These are phyloP conservation scores for Beverwykella pulmonaria DNA, from an alignment of 495 filamentous ascomycete species.

Conservation along the genomic window DNA sequence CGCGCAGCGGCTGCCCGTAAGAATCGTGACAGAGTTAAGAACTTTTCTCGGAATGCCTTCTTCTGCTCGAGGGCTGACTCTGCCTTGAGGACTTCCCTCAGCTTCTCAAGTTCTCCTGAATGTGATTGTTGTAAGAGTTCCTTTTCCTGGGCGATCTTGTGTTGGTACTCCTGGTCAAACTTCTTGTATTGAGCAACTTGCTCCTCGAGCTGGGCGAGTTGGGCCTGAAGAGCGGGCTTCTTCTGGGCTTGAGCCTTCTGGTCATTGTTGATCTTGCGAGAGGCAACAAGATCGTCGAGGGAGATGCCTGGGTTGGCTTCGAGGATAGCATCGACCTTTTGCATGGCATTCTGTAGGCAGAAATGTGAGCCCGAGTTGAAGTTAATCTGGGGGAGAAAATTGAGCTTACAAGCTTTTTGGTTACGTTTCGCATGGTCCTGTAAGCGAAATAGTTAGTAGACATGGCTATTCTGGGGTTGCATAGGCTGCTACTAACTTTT, in stretches of 20 bases:
- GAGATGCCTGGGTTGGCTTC: slow-evolving; percentile 73
- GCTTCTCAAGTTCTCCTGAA: slow-evolving; percentile 70
- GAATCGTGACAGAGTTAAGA: slow-evolving; percentile 51
- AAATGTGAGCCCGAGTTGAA: slow-evolving; percentile 17
- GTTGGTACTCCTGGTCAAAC: slow-evolving; percentile 75
- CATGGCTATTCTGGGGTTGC: not conserved
- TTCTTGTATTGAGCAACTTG: slow-evolving; percentile 83
- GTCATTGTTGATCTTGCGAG: slow-evolving; percentile 88
- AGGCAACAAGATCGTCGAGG: slow-evolving; percentile 79
- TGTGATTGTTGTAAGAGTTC: slow-evolving; percentile 69
- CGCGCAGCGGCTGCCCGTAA: slow-evolving; percentile 59
- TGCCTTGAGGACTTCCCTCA: slow-evolving; percentile 52
- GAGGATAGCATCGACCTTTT: slow-evolving; percentile 77
- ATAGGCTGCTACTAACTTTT: slow-evolving; percentile 65
- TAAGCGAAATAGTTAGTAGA: slow-evolving; percentile 5
- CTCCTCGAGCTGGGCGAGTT: slow-evolving; percentile 75
- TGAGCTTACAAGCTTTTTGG: slow-evolving; percentile 81
- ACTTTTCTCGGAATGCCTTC: slow-evolving; percentile 54
- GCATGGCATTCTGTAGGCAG: slow-evolving; percentile 65
- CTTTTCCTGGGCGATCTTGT: slow-evolving; percentile 68
- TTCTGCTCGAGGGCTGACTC: slow-evolving; percentile 63
- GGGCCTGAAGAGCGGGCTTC: slow-evolving; percentile 81
- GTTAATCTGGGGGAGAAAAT: not conserved
- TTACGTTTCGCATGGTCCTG: slow-evolving; percentile 81
- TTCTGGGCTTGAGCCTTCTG: slow-evolving; percentile 86